phyloP scores from a whole-genome alignment of 139 green algal genomes.

The Diplosphaera chodatii region DNA sequence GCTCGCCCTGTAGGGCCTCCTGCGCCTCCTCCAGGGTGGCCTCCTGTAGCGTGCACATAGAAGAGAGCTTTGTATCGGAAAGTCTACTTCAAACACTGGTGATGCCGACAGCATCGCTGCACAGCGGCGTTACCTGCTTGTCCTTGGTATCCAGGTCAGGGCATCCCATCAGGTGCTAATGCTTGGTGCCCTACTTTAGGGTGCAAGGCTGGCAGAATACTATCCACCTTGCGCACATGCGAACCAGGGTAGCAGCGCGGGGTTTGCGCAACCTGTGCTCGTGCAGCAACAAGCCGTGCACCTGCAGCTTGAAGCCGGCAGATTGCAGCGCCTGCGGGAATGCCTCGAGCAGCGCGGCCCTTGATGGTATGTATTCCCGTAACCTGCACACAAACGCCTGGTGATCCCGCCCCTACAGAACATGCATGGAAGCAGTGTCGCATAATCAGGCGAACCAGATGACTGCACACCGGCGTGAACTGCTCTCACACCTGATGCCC shows the following conservation, averaged over 20 bases:
- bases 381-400: conserved; percentile 55
- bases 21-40: conserved; percentile 24
- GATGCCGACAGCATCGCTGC: no score
- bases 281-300: background rate
- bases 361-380: conserved; percentile 26
- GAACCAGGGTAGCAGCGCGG: no score
- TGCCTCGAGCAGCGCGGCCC: conserved; percentile 12
- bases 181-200: no score
- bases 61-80: background rate
- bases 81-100: no score
- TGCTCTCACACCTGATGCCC: background rate
- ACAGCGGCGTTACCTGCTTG: no score
- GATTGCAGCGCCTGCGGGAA: conserved; percentile 14
- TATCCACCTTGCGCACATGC: no score
- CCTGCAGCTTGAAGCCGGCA: conserved; percentile 24
- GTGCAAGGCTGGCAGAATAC: no score
- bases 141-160: no score
- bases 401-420: conserved; percentile 46
- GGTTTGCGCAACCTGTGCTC: no score
- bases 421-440: background rate
- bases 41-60: conserved; percentile 12
- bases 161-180: no score
- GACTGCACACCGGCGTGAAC: background rate
- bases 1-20: conserved; percentile 20
- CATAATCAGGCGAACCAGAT: background rate